Percentiles rank a stretch among this genome's conserved stretches.
Evolutionary conservation across 495 filamentous ascomycete species (phyloP).

Genomic region (Tuber microsphaerosporum): DNA sequence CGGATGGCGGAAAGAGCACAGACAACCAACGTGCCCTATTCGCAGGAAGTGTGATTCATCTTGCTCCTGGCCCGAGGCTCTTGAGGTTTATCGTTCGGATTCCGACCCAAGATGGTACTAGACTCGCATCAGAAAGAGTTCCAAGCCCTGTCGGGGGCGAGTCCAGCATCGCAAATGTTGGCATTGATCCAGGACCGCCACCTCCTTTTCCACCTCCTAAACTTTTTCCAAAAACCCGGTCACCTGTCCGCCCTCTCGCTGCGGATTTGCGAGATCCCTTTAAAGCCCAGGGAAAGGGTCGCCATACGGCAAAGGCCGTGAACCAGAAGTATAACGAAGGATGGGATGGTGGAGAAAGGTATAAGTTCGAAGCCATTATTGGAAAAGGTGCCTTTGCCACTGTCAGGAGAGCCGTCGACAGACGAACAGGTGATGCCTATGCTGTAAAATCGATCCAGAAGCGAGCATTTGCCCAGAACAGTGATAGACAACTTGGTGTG

Average conservation of each 20-base stretch:
- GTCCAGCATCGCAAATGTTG: constrained; percentile 15
- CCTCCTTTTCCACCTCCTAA: constrained; percentile 5
- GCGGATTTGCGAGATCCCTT: constrained; percentile 18
- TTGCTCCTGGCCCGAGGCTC: constrained; percentile 51
- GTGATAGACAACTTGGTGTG: constrained; percentile 60
- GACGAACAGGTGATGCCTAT: constrained; percentile 67
- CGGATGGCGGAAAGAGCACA: constrained; percentile 44
- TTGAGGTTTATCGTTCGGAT: constrained; percentile 79
- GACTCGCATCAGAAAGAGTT: constrained; percentile 46
- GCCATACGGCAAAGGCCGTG: not conserved
- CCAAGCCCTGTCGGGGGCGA: not conserved
- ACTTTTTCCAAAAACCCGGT: constrained; percentile 10
- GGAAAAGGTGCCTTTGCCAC: constrained; percentile 91
- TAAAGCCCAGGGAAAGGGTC: not conserved
- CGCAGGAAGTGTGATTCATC: constrained; percentile 63
- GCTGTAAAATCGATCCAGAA: constrained; percentile 92
- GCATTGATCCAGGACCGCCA: constrained; percentile 27
- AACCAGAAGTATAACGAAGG: constrained; percentile 39
- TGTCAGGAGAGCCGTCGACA: constrained; percentile 76
- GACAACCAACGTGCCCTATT: constrained; percentile 57
- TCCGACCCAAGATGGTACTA: constrained; percentile 55
- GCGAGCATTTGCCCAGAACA: constrained; percentile 66
- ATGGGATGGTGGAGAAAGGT: constrained; percentile 75
- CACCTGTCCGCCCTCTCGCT: not conserved
- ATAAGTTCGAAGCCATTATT: constrained; percentile 71